Evolutionary conservation across 2,329 filamentous ascomycete species (phyloP).

Genomic region (Calonectria fujianensis): DNA sequence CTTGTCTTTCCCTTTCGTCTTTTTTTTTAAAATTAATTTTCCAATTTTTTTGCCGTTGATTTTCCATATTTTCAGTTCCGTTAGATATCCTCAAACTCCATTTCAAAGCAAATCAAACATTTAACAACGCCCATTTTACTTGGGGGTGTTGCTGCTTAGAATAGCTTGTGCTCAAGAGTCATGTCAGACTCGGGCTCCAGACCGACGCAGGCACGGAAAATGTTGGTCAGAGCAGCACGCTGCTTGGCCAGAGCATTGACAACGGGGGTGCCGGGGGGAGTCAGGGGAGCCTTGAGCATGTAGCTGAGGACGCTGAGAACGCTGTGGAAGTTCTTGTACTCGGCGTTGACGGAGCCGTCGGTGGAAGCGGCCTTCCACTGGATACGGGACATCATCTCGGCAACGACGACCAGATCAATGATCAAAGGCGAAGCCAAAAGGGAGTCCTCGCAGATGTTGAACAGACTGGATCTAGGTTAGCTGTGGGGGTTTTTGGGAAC

Average conservation of each 20-base stretch:
- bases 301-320: slow-evolving; percentile 98
- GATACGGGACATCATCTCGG: slow-evolving; percentile 99
- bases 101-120: slow-evolving; percentile 4
- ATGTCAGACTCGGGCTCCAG: slow-evolving; percentile 98
- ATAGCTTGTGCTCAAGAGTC: slow-evolving; percentile 99
- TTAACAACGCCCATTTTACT: slow-evolving; percentile 14
- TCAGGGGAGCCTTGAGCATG: slow-evolving; percentile 98
- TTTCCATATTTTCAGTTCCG: slow-evolving; percentile 22
- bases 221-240: slow-evolving; percentile 94
- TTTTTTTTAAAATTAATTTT: slow-evolving; percentile 44
- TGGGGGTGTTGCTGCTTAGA: slow-evolving; percentile 68
- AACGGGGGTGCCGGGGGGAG: slow-evolving; percentile 94
- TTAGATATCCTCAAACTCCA: slow-evolving; percentile 7
- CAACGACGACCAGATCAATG: slow-evolving; percentile 93
- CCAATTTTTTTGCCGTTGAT: slow-evolving; percentile 24
- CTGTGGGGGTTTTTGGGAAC: neutral
- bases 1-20: slow-evolving; percentile 48
- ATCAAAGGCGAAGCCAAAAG: slow-evolving; percentile 96
- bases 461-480: slow-evolving; percentile 77
- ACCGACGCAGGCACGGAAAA: slow-evolving; percentile 98
- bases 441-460: slow-evolving; percentile 99
- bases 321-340: slow-evolving; percentile 96
- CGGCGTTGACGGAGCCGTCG: slow-evolving; percentile 72
- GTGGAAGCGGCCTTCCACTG: slow-evolving; percentile 84
- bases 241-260: slow-evolving; percentile 98